Evolutionary conservation across 2,329 filamentous ascomycete species (phyloP).

Genomic region (Stenocarpella maydis): DNA sequence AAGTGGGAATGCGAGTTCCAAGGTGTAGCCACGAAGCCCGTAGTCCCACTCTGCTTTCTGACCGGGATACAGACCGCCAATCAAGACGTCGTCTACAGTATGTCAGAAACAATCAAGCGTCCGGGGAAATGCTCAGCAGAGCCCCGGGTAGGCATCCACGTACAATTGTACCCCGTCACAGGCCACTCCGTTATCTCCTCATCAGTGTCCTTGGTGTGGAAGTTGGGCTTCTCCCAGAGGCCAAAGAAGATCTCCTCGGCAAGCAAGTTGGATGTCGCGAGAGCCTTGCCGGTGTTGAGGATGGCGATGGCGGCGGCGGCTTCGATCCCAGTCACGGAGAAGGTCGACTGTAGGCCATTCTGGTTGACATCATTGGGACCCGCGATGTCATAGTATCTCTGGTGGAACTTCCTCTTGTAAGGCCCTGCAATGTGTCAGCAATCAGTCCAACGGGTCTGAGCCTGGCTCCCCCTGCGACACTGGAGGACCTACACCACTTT

Average conservation of each 20-base stretch:
- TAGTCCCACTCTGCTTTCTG: constrained; percentile 59
- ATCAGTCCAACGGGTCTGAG: neutral
- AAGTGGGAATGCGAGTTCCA: constrained; percentile 61
- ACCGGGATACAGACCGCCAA: constrained; percentile 58
- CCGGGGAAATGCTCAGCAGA: neutral
- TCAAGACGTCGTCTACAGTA: constrained; percentile 54
- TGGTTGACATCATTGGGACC: constrained; percentile 50
- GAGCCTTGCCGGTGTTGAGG: constrained; percentile 56
- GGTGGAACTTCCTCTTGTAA: constrained; percentile 59
- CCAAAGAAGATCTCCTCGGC: constrained; percentile 59
- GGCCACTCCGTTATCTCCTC: constrained; percentile 54
- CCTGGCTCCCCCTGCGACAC: too few relatives aligned
- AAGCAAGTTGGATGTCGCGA: constrained; percentile 56
- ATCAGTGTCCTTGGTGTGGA: constrained; percentile 59
- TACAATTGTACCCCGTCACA: constrained; percentile 58
- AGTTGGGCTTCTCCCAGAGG: constrained; percentile 59
- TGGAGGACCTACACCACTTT: neutral
- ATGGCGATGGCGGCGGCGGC: constrained; percentile 50
- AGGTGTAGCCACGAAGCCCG: constrained; percentile 53
- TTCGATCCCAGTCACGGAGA: constrained; percentile 56
- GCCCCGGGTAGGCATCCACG: neutral
- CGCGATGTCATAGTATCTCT: constrained; percentile 60
- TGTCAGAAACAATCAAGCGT: constrained; percentile 35
- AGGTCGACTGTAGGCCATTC: constrained; percentile 61
- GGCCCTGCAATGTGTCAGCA: constrained; percentile 49